Conservation (phyloP, 352 stramenopile genomes). For the Phytophthora parvispora region DNA sequence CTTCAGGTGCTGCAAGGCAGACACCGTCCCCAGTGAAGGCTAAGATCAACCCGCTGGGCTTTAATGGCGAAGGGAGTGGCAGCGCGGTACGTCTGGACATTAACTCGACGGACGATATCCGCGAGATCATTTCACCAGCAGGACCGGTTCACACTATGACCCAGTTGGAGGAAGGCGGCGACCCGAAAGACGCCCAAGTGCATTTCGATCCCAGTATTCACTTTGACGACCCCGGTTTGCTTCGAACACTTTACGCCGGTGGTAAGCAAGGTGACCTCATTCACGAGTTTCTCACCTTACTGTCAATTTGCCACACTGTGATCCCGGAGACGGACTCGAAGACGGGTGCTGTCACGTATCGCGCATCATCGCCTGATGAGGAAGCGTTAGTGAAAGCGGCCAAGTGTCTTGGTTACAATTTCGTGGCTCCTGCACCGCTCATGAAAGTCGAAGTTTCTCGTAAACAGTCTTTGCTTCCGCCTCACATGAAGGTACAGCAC, state of each 20-base stretch:
- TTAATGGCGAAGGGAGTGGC: not conserved
- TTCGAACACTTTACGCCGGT: slow-evolving; percentile 46
- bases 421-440: slow-evolving; percentile 54
- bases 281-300: slow-evolving; percentile 66
- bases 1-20: not conserved
- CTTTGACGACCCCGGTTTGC: slow-evolving; percentile 61
- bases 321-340: slow-evolving; percentile 75
- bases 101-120: slow-evolving; percentile 30
- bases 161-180: slow-evolving; percentile 14
- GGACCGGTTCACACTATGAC: not conserved
- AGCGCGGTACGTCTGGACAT: slow-evolving; percentile 27
- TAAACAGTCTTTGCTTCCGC: slow-evolving; percentile 37
- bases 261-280: slow-evolving; percentile 48
- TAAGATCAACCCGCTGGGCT: slow-evolving; percentile 18
- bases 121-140: slow-evolving; percentile 6
- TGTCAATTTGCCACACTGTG: slow-evolving; percentile 77
- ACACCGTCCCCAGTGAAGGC: slow-evolving; percentile 15
- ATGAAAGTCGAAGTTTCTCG: slow-evolving; percentile 63
- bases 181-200: slow-evolving; percentile 54
- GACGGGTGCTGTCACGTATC: slow-evolving; percentile 52
- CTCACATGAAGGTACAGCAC: slow-evolving; percentile 18
- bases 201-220: slow-evolving; percentile 59
- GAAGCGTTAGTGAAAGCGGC: slow-evolving; percentile 74
- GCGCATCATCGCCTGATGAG: slow-evolving; percentile 73
- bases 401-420: slow-evolving; percentile 72